Percentiles rank a stretch among this genome's conserved stretches.
Evolutionary conservation across 331 rosid genomes (phyloP).

Genomic region (Pyracantha coccinea): DNA sequence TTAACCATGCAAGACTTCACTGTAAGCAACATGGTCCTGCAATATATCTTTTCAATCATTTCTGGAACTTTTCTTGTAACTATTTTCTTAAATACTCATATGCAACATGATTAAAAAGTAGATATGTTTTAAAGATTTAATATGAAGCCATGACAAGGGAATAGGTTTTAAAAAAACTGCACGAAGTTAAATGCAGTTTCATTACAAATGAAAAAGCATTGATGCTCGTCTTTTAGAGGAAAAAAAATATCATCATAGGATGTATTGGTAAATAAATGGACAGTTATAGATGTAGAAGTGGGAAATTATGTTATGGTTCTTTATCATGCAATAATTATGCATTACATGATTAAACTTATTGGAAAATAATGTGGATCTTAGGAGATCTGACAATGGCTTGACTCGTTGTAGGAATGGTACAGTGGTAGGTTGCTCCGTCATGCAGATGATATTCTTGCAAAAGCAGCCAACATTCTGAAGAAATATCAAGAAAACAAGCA

Average conservation of each 20-base stretch:
- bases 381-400: neutral
- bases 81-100: neutral
- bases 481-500: conserved; percentile 14
- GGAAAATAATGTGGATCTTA: neutral
- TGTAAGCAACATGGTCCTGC: neutral
- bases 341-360: neutral
- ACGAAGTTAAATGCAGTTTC: neutral
- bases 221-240: neutral
- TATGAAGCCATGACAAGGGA: neutral
- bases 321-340: neutral
- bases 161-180: neutral
- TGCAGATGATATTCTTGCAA: conserved; percentile 36
- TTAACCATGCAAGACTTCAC: neutral
- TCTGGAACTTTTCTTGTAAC: neutral
- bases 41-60: neutral
- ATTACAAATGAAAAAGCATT: neutral
- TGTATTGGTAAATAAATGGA: neutral
- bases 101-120: neutral
- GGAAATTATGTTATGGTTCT: neutral
- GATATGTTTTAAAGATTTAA: neutral
- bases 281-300: neutral
- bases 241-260: neutral
- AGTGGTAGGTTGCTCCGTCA: conserved; percentile 31
- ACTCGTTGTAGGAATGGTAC: conserved; percentile 29
- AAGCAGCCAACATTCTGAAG: conserved; percentile 29